Conservation (phyloP, 108 stramenopile species). For the Epithemia pelagica region DNA sequence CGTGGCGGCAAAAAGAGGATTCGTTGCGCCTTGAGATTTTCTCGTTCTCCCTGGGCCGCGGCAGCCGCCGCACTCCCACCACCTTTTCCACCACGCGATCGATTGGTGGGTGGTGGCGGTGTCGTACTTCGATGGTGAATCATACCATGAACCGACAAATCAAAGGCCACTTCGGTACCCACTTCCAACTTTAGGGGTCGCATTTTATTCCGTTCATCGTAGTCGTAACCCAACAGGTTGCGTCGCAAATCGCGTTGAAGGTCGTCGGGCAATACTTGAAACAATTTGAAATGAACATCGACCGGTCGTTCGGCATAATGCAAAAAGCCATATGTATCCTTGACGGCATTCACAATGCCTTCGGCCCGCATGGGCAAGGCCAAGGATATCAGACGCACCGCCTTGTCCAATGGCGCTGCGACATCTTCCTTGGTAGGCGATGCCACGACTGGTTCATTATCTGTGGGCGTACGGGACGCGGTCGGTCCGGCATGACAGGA, state of each 20-base stretch:
- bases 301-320: constrained; percentile 62
- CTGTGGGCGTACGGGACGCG: constrained; percentile 10
- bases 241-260: constrained; percentile 46
- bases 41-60: constrained; percentile 36
- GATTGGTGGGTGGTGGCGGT: constrained; percentile 14
- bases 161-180: constrained; percentile 67
- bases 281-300: constrained; percentile 66
- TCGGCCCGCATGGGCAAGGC: constrained; percentile 55
- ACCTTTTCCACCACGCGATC: constrained; percentile 23
- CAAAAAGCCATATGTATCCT: constrained; percentile 73
- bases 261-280: constrained; percentile 59
- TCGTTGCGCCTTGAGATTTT: constrained; percentile 67
- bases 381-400: constrained; percentile 35
- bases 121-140: constrained; percentile 10
- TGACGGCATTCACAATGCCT: constrained; percentile 55
- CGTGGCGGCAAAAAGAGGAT: constrained; percentile 48
- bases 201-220: constrained; percentile 4
- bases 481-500: constrained; percentile 55
- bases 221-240: constrained; percentile 20
- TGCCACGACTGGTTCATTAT: not conserved
- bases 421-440: not conserved
- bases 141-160: constrained; percentile 54
- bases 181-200: constrained; percentile 18
- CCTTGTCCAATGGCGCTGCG: constrained; percentile 13
- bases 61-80: constrained; percentile 9